phyloP scores from a whole-genome alignment of 2,329 filamentous ascomycete genomes.

The Penicillium sp. region DNA sequence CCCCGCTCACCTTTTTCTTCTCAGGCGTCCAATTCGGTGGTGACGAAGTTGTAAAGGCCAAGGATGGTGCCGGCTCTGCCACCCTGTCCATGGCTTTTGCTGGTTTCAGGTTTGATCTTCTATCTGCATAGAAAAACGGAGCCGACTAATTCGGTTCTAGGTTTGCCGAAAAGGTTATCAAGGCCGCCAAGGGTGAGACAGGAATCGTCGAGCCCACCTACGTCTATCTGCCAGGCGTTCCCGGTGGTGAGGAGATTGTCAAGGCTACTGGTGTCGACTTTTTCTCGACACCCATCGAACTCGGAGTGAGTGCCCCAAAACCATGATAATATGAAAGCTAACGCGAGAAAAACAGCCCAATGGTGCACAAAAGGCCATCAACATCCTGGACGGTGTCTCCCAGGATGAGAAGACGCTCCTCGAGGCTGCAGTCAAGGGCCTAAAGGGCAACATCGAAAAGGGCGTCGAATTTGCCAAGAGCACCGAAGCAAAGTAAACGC shows the following conservation, averaged over 20 bases:
- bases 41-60: slow-evolving; percentile 95
- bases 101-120: slow-evolving; percentile 74
- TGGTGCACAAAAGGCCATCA: slow-evolving; percentile 83
- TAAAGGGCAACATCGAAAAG: slow-evolving; percentile 94
- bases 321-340: background rate
- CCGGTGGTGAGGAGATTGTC: slow-evolving; percentile 82
- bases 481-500: slow-evolving; percentile 82
- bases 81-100: slow-evolving; percentile 96
- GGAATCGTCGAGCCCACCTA: slow-evolving; percentile 93
- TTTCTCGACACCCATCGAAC: slow-evolving; percentile 95
- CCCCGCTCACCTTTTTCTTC: background rate
- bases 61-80: slow-evolving; percentile 87
- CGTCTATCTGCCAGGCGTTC: slow-evolving; percentile 89
- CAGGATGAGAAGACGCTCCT: slow-evolving; percentile 90
- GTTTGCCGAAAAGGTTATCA: slow-evolving; percentile 93
- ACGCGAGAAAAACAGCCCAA: slow-evolving; percentile 63
- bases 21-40: slow-evolving; percentile 89
- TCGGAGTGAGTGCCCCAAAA: slow-evolving; percentile 72
- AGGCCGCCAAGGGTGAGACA: slow-evolving; percentile 85
- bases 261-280: slow-evolving; percentile 86
- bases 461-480: slow-evolving; percentile 88
- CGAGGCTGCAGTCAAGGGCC: slow-evolving; percentile 72
- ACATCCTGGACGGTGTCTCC: slow-evolving; percentile 77
- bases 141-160: slow-evolving; percentile 50
- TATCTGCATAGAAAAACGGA: slow-evolving; percentile 19